phyloP scores from a whole-genome alignment of 192 early-diverging fungal species.

The Allomyces javanicus region DNA sequence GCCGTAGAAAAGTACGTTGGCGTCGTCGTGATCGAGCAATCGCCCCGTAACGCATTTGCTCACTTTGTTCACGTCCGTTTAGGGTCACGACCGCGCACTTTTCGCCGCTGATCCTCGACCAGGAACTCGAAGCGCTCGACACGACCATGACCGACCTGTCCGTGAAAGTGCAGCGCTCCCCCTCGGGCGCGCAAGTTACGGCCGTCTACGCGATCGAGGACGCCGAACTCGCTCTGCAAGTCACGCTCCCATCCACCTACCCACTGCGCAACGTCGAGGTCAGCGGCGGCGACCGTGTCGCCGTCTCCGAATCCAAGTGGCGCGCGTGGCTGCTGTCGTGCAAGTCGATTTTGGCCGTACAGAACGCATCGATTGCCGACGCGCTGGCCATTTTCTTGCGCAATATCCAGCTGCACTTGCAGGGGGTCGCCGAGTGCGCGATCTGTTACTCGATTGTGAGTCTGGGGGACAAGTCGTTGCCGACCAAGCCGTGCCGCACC shows the following conservation, averaged over 20 bases:
- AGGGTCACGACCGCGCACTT: background rate
- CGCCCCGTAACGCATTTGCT: no score
- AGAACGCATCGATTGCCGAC: constrained; percentile 64
- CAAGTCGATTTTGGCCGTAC: constrained; percentile 29
- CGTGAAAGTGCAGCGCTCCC: background rate
- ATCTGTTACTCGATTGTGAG: constrained; percentile 96
- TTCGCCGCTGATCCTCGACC: background rate
- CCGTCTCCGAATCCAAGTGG: constrained; percentile 29
- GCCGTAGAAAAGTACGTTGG: background rate
- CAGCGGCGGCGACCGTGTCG: constrained; percentile 17
- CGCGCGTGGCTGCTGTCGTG: constrained; percentile 23
- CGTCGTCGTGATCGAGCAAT: no score
- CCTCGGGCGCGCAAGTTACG: background rate
- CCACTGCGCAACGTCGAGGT: constrained; percentile 16
- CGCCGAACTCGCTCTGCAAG: background rate
- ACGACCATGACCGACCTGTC: background rate
- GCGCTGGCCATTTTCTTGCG: constrained; percentile 55
- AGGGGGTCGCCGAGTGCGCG: constrained; percentile 77
- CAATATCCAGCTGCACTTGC: constrained; percentile 82
- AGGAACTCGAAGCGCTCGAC: background rate
- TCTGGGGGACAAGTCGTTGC: constrained; percentile 62
- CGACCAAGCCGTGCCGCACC: constrained; percentile 71
- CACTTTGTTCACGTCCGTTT: no score
- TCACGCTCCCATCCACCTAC: constrained; percentile 14
- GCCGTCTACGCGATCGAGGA: background rate